Conservation (phyloP, 306 rosid species). For the Fragaria iinumae region DNA sequence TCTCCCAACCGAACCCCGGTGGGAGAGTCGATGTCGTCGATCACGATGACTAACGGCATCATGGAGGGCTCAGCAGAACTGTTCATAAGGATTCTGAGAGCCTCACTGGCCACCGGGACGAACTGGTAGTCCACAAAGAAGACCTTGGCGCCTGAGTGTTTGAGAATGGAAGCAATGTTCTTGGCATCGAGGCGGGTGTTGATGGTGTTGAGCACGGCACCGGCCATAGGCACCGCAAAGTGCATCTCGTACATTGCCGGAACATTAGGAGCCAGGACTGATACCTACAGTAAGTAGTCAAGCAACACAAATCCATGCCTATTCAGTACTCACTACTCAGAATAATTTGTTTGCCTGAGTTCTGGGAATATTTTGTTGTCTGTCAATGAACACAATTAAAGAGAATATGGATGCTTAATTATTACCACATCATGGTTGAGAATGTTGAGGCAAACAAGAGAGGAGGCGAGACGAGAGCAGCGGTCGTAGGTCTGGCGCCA, state of each 20-base stretch:
- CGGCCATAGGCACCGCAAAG: conserved; percentile 95
- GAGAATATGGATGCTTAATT: conserved; percentile 12
- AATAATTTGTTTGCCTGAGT: neutral
- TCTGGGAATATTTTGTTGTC: no score
- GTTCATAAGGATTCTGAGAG: conserved; percentile 41
- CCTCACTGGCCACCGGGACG: conserved; percentile 50
- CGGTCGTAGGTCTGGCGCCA: conserved; percentile 78
- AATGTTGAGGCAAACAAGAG: conserved; percentile 67
- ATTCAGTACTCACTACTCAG: neutral
- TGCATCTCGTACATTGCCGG: conserved; percentile 99
- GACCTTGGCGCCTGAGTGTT: conserved; percentile 70
- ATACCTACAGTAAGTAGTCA: conserved; percentile 43
- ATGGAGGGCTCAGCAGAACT: neutral
- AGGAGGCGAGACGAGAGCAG: conserved; percentile 74
- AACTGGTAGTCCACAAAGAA: conserved; percentile 75
- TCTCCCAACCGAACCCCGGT: conserved; percentile 63
- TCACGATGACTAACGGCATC: conserved; percentile 65
- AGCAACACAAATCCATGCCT: neutral
- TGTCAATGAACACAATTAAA: neutral
- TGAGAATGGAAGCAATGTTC: conserved; percentile 71
- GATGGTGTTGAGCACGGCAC: conserved; percentile 72
- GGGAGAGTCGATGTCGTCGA: conserved; percentile 77
- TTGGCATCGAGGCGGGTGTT: conserved; percentile 71
- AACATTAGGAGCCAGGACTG: conserved; percentile 82
- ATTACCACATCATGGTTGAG: conserved; percentile 55